phyloP scores from a whole-genome alignment of 352 stramenopile species.

The Phytophthora fragariae region DNA sequence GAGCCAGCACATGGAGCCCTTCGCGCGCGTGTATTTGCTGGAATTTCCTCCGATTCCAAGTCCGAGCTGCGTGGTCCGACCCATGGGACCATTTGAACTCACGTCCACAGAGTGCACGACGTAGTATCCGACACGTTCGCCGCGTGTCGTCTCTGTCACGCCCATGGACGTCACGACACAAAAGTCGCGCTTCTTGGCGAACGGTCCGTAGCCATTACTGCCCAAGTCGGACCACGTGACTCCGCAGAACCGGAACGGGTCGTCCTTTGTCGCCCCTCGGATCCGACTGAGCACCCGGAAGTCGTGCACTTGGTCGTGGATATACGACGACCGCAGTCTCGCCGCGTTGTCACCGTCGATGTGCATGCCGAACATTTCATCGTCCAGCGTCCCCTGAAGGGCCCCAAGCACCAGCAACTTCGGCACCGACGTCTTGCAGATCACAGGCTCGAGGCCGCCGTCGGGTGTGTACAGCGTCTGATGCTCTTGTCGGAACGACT shows the following conservation, averaged over 20 bases:
- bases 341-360: constrained; percentile 39
- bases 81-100: constrained; percentile 28
- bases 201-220: constrained; percentile 30
- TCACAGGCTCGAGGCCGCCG: constrained; percentile 23
- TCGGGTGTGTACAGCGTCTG: constrained; percentile 29
- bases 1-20: constrained; percentile 49
- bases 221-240: constrained; percentile 50
- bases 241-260: constrained; percentile 50
- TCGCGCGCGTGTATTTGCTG: constrained; percentile 39
- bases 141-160: constrained; percentile 26
- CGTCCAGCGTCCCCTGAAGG: constrained; percentile 61
- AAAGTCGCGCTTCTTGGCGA: constrained; percentile 41
- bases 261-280: constrained; percentile 28
- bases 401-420: constrained; percentile 48
- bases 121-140: constrained; percentile 50
- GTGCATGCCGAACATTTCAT: constrained; percentile 63
- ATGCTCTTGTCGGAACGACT: constrained; percentile 37
- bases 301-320: constrained; percentile 55
- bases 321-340: constrained; percentile 46
- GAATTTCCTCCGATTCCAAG: not conserved
- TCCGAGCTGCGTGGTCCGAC: constrained; percentile 28
- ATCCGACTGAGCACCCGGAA: constrained; percentile 46
- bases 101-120: constrained; percentile 52
- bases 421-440: constrained; percentile 37
- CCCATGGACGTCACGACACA: constrained; percentile 48